phyloP scores from a whole-genome alignment of 345 rosid genomes.

The Atalantia buxifolia region DNA sequence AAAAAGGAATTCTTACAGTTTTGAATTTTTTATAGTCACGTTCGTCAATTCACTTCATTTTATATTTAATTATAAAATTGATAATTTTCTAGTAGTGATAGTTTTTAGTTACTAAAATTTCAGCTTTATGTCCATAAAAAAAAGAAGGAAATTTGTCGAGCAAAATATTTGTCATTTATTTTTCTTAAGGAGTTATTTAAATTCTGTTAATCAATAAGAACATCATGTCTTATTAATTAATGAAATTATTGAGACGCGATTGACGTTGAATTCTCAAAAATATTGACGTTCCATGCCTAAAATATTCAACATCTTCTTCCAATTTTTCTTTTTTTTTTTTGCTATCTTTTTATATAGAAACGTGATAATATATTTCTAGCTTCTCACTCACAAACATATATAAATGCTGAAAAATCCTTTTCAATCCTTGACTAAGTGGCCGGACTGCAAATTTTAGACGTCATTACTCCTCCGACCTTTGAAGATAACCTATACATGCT shows the following conservation, averaged over 20 bases:
- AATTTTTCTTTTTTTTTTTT: not conserved
- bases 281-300: not conserved
- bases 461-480: not conserved
- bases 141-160: not conserved
- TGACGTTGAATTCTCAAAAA: not conserved
- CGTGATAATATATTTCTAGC: not conserved
- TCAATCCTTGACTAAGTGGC: not conserved
- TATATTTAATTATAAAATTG: no score
- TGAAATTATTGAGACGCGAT: not conserved
- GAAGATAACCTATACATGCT: not conserved
- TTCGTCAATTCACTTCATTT: not conserved
- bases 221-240: not conserved
- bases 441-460: not conserved
- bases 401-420: not conserved
- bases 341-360: not conserved
- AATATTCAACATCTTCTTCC: not conserved
- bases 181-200: no score
- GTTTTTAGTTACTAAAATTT: not conserved
- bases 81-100: not conserved
- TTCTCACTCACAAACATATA: not conserved
- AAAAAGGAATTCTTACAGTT: not conserved
- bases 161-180: not conserved
- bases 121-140: not conserved
- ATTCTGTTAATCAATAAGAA: not conserved
- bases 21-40: not conserved